Conservation (phyloP, 805 yeast species). For the Ogataea pilisensis region DNA sequence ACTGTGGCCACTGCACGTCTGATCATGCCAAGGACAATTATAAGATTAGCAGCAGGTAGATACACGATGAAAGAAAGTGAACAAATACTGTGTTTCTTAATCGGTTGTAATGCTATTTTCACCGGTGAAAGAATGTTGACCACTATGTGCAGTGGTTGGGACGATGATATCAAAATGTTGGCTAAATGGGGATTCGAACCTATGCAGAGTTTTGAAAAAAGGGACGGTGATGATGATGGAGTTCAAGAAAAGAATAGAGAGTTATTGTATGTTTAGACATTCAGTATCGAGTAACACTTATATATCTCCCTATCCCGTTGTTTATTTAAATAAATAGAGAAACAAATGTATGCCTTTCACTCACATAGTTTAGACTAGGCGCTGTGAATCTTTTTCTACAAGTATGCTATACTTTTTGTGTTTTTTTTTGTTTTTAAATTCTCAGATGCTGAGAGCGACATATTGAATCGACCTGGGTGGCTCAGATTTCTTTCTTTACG, state of each 20-base stretch:
- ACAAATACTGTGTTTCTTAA: constrained; percentile 70
- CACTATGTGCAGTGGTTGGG: constrained; percentile 82
- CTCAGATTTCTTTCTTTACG: too few relatives aligned
- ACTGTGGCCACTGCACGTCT: constrained; percentile 75
- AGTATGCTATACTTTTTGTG: too few relatives aligned
- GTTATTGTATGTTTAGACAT: background rate
- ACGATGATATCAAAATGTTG: constrained; percentile 68
- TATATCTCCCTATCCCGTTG: too few relatives aligned
- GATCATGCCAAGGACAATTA: constrained; percentile 66
- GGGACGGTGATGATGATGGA: background rate
- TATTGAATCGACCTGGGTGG: too few relatives aligned
- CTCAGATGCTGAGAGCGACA: too few relatives aligned
- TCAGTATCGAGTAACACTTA: too few relatives aligned
- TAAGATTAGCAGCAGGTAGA: constrained; percentile 77
- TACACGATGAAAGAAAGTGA: constrained; percentile 76
- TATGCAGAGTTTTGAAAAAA: constrained; percentile 4
- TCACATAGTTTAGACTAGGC: too few relatives aligned
- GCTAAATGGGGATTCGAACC: constrained; percentile 53
- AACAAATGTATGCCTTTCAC: too few relatives aligned
- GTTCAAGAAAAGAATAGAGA: background rate
- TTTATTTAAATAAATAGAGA: too few relatives aligned
- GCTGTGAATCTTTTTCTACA: too few relatives aligned
- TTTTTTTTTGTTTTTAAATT: too few relatives aligned
- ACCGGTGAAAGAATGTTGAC: constrained; percentile 81
- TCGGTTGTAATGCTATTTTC: constrained; percentile 77